Percentiles rank a stretch among this genome's conserved stretches.
Evolutionary conservation across 441 rosid species (phyloP).

Genomic region (Melastoma candidum): DNA sequence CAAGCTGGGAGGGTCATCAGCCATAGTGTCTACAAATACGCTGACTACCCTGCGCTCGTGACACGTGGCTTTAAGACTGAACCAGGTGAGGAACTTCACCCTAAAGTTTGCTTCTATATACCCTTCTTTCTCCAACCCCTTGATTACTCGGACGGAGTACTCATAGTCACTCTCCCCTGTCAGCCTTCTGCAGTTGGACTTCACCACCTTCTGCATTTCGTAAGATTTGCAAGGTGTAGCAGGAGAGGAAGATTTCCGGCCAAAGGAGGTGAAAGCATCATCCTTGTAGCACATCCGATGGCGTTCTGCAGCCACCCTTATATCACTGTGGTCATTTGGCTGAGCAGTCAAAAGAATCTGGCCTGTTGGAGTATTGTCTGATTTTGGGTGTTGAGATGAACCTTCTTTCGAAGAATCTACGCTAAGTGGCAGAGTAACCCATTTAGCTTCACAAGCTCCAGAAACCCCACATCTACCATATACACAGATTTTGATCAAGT

Average conservation of each 20-base stretch:
- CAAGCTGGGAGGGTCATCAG: slow-evolving; percentile 25
- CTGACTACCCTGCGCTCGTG: slow-evolving; percentile 33
- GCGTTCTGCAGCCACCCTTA: slow-evolving; percentile 11
- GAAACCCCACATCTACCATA: slow-evolving; percentile 12
- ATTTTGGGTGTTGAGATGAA: slow-evolving; percentile 4
- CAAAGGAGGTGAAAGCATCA: slow-evolving; percentile 10
- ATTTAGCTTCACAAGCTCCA: slow-evolving; percentile 29
- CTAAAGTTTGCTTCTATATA: slow-evolving; percentile 25
- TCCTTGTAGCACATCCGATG: slow-evolving; percentile 2
- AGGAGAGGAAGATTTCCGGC: slow-evolving; percentile 20
- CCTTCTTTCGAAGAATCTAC: not conserved
- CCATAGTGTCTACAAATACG: slow-evolving; percentile 24
- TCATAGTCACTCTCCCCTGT: slow-evolving; percentile 22
- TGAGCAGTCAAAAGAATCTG: slow-evolving; percentile 13
- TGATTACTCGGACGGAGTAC: slow-evolving; percentile 21
- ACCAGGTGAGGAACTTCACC: slow-evolving; percentile 33
- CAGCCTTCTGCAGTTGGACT: slow-evolving; percentile 15
- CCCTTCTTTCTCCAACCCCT: slow-evolving; percentile 27
- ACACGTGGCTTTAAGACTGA: slow-evolving; percentile 26
- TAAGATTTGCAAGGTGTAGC: slow-evolving; percentile 22
- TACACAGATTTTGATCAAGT: slow-evolving; percentile 21
- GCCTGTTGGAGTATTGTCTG: not conserved
- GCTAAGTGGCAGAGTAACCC: slow-evolving; percentile 21
- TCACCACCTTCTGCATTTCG: slow-evolving; percentile 4
- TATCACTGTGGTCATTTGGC: slow-evolving; percentile 17